Evolutionary conservation across 306 rosid genomes (phyloP).

Genomic region (Inga laurina): DNA sequence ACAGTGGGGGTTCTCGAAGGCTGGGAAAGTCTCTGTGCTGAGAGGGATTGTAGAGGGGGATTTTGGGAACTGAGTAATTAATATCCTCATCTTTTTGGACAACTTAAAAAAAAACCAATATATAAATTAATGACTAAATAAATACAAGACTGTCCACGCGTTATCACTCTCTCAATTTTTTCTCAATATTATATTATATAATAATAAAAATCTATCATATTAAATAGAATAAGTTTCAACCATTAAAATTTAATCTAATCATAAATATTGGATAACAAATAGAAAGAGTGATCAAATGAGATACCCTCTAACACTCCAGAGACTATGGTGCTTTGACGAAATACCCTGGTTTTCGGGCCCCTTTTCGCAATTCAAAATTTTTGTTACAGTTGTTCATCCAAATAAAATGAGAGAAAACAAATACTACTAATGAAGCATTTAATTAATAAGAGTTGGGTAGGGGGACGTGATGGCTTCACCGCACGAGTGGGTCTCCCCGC

Average conservation of each 20-base stretch:
- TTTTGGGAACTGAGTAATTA: conserved; percentile 57
- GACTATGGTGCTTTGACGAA: conserved; percentile 25
- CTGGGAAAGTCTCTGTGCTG: conserved; percentile 44
- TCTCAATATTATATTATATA: no score
- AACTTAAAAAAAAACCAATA: conserved; percentile 7
- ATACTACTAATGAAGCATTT: neutral
- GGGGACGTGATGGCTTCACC: conserved; percentile 56
- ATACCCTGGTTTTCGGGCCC: conserved; percentile 46
- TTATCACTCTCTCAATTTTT: no score
- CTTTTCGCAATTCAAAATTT: conserved; percentile 47
- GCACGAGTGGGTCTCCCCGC: conserved; percentile 73
- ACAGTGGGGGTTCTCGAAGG: conserved; percentile 55
- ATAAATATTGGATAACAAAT: no score
- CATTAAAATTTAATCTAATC: no score
- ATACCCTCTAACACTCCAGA: no score
- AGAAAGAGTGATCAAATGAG: no score
- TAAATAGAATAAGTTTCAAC: no score
- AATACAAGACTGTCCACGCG: neutral
- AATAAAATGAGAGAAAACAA: neutral
- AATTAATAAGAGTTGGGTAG: conserved; percentile 16
- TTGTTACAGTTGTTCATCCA: conserved; percentile 13
- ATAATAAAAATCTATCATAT: no score
- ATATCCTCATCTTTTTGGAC: conserved; percentile 37
- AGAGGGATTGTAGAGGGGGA: conserved; percentile 58
- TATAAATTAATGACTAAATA: neutral